Evolutionary conservation across 2,329 filamentous ascomycete genomes (phyloP).

Genomic region (Diaporthe citri): DNA sequence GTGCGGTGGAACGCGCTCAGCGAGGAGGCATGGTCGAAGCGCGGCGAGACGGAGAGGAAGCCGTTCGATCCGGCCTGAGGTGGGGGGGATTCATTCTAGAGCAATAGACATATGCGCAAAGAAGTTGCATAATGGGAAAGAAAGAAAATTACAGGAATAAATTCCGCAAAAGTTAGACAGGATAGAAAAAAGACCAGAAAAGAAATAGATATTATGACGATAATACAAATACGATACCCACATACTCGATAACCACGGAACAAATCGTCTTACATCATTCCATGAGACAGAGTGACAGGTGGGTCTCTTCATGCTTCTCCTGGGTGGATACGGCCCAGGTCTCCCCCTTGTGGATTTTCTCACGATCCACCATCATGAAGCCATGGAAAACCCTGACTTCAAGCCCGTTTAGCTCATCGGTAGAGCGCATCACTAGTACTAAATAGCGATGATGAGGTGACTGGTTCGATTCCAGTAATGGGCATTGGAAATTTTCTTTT

Average conservation of each 20-base stretch:
- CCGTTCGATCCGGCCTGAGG: slow-evolving; percentile 11
- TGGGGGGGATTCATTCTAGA: not conserved
- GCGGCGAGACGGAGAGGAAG: slow-evolving; percentile 26
- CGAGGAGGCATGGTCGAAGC: slow-evolving; percentile 32
- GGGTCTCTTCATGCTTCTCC: not conserved
- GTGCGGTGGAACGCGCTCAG: slow-evolving; percentile 27
- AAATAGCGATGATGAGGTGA: slow-evolving; percentile 36
- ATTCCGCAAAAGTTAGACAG: not conserved
- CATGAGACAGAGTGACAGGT: not conserved
- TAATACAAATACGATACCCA: slow-evolving; percentile 22
- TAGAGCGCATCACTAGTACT: slow-evolving; percentile 41
- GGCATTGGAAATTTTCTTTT: not conserved
- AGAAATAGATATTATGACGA: not conserved
- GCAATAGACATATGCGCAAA: not conserved
- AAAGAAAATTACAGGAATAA: slow-evolving; percentile 22
- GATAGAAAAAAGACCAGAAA: slow-evolving; percentile 1
- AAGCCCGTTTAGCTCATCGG: slow-evolving; percentile 40
- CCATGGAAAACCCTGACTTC: rapidly evolving
- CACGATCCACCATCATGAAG: not conserved
- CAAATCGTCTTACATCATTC: not conserved
- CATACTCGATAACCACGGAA: not conserved
- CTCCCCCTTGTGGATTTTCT: not conserved
- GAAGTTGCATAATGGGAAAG: not conserved
- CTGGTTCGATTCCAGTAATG: slow-evolving; percentile 39
- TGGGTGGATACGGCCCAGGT: too few species aligned